Evolutionary conservation across 2,329 filamentous ascomycete species (phyloP).

Genomic region (Colletotrichum magnum): DNA sequence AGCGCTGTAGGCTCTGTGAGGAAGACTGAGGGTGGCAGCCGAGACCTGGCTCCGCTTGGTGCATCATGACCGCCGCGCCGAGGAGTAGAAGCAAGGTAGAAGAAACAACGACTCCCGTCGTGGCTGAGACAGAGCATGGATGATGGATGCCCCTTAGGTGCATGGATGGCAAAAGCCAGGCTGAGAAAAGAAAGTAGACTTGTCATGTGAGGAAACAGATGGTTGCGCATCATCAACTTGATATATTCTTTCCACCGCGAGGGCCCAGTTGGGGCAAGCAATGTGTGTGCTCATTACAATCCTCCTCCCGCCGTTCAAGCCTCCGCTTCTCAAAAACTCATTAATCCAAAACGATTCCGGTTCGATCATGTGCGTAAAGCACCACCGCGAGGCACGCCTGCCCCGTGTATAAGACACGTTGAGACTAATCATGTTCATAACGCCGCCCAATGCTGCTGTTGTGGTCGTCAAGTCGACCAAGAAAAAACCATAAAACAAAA

Average conservation of each 20-base stretch:
- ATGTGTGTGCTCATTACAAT: slow-evolving; percentile 27
- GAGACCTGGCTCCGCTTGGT: slow-evolving; percentile 14
- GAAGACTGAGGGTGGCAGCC: not conserved
- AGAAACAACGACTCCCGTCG: not conserved
- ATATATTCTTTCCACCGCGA: slow-evolving; percentile 19
- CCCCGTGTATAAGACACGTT: slow-evolving; percentile 8
- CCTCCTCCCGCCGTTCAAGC: slow-evolving; percentile 8
- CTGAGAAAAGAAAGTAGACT: not conserved
- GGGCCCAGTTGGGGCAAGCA: not conserved
- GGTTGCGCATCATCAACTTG: slow-evolving; percentile 15
- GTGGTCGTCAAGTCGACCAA: slow-evolving; percentile 1
- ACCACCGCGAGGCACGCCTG: slow-evolving; percentile 16
- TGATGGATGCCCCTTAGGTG: not conserved
- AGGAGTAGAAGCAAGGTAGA: not conserved
- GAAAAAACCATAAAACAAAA: not conserved
- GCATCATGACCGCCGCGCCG: not conserved
- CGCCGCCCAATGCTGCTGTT: slow-evolving; percentile 41
- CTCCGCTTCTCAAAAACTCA: slow-evolving; percentile 10
- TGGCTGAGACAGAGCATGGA: not conserved
- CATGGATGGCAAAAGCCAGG: not conserved
- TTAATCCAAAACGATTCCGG: slow-evolving; percentile 32
- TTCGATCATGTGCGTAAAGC: not conserved
- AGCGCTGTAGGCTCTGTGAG: not conserved
- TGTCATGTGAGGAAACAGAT: not conserved
- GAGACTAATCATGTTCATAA: slow-evolving; percentile 17